Evolutionary conservation across 768 basidiomycete genomes (phyloP).

Genomic region (Boletus patriciae): DNA sequence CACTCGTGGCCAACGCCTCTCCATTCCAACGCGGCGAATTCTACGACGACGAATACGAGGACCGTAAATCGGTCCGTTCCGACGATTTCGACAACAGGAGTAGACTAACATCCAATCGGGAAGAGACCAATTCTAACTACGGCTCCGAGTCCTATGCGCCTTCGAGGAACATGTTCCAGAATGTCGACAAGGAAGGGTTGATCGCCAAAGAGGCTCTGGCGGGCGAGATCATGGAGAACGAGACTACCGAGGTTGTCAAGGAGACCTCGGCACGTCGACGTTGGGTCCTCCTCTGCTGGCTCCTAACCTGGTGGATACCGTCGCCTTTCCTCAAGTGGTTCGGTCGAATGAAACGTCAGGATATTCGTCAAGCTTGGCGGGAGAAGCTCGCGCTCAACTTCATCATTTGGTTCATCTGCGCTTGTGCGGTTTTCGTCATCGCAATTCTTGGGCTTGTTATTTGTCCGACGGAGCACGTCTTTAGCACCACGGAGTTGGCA

Average conservation of each 20-base stretch:
- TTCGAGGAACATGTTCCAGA: conserved; percentile 93
- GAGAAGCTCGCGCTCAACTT: conserved; percentile 95
- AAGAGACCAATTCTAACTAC: conserved; percentile 76
- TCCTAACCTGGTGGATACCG: conserved; percentile 92
- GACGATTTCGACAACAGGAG: conserved; percentile 83
- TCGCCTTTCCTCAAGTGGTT: conserved; percentile 62
- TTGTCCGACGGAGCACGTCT: conserved; percentile 94
- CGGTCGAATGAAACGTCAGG: conserved; percentile 92
- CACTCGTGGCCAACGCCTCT: conserved; percentile 80
- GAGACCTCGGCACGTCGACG: conserved; percentile 76
- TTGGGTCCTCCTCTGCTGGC: conserved; percentile 88
- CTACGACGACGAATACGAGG: conserved; percentile 80
- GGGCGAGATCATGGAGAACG: conserved; percentile 83
- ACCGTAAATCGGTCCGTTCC: conserved; percentile 67
- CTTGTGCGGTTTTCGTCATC: conserved; percentile 89
- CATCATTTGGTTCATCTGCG: conserved; percentile 93
- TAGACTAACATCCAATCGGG: conserved; percentile 72
- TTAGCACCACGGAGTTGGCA: conserved; percentile 71
- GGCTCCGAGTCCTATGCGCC: conserved; percentile 95
- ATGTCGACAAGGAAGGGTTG: conserved; percentile 68
- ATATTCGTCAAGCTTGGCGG: conserved; percentile 94
- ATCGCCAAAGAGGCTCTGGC: conserved; percentile 82
- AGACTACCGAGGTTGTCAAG: conserved; percentile 84
- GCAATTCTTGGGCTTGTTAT: conserved; percentile 84
- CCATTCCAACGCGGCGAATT: conserved; percentile 76